Evolutionary conservation across 768 basidiomycete genomes (phyloP), one percentile per base, ranked within the genome.

Genomic region (Collybia nuda): DNA sequence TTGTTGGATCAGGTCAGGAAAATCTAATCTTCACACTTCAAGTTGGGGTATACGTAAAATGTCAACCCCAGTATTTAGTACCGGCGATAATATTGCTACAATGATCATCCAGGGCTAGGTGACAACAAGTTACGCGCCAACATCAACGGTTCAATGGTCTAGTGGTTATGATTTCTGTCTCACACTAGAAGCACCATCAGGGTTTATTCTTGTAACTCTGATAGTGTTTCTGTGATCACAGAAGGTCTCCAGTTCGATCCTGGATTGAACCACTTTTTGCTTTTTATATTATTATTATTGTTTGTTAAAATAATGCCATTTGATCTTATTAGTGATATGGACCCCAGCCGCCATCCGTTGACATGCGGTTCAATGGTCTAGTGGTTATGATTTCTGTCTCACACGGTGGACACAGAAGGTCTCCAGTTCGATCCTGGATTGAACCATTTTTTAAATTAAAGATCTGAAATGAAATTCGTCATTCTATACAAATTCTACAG

Each of bases 131-230:
- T 2, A 5, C 28, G 9, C 9, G 6, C 32, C 32, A 32, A 32
- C 9, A 11, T 14, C 24, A 26, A 32, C 12, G 76, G 76, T 78
- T 73, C 76, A 78, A 75, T 79, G 73, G 76, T 74, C 74, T 78
- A 78, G 76, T 76, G 76, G 76, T 78, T 78, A 78, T 78, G 74
- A 75, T 76, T 71, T 78, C 74, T 76, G 74, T 62, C 61, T 69
- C 65, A 70, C 67, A 69, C 24, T 2, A 15, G 22, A 11, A 6
- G 18, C 14, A 7, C 39, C 17, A n/a, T 18, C 9, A 11, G 32
- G 12, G 14, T 32, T 32, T 32, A 32, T 11, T 32, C 14, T 14
- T 11, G 32, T 3, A 32, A 32, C 14, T 11, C 32, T 2, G 32
- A 32, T 2, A 11, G 5, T 4, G 6, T 0, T 40, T 32, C 50